Base-by-base conservation (phyloP, 148 eudicot genomes). In the Diospyros kaki region DNA sequence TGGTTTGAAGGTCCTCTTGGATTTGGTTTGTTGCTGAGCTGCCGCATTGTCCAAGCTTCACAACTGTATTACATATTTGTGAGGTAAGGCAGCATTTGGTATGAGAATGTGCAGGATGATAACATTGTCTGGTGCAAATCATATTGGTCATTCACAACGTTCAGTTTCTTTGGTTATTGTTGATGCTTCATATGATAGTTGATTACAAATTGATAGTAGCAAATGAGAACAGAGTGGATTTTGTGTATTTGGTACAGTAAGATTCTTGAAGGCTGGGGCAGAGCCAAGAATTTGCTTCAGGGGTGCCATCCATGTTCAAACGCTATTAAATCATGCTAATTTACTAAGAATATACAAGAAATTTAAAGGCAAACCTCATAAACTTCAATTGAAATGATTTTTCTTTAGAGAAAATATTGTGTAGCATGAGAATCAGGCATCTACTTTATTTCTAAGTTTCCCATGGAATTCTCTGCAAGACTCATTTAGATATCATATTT, bases 1-100 rank as follows among this genome's bases (percentile, higher is more conserved):
- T 93, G 98, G 98, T 78, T 87, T 76, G 94, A 91, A 87, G 97
- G 97, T 64, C 97, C 98, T 69, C 81, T 93, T 54, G 98, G 98
- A 76, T 93, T 91, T 84, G 98, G 98, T 77, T 87, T 93, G 90
- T 86, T 93, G 81, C 83, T 93, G 79, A 88, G 97, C 85, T 85
- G 91, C 67, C 97, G 97, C 76, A 88, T 91, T 62, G 79, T 83
- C 55, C 98, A 93, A 81, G 91, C 89, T 70, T 89, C 76, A 76
- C 93, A 93, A 68, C 87, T 93, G 62, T 88, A 91, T 86, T 86
- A 83, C 77, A 80, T 93, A 80, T 93, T 93, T 89, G 90, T 91
- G 76, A 89, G 89, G 98, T 91, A 85, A 83, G 97, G 77, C 43
- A 5, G 63, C 71, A 45, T 61, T 58, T 67, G 28, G 28, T 28